Base-by-base conservation (phyloP, 2,329 filamentous ascomycete genomes). In the Monilinia polystroma region DNA sequence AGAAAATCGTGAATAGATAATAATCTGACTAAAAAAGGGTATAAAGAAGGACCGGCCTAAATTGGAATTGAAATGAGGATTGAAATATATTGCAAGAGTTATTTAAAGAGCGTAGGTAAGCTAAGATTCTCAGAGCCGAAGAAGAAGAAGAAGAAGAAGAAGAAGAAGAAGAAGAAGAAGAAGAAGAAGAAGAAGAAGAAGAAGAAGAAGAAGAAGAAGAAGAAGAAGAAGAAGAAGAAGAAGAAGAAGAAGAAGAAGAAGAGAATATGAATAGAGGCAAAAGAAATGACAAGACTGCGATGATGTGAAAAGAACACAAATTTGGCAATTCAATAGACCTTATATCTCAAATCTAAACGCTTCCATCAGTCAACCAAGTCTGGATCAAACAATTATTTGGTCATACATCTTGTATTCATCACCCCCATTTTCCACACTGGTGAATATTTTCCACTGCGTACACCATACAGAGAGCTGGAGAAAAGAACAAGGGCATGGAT, bases 81-180 rank as follows among this genome's bases (percentile, higher is more conserved):
- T 29, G 29, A 71, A 70, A 57, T 32, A 47, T 20, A 47, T 58
- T 26, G 20, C 8, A 58, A 52, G 14, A 52, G 5, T 64, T 65
- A 60, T 56, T 58, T 69, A 75, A 74, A 72, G 72, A 76, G 70
- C 71, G 75, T 74, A 63, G 73, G 49, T 69, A 63, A 73, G 49
- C 69, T 60, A 70, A 74, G 72, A 71, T 75, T 74, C 74, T 73
- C 74, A 73, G 74, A 75, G 76, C 72, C 73, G 68, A 55, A 55
- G 68, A 71, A 70, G 66, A 70, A 75, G 70, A 70, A n/a, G 68
- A 55, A 55, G 68, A 71, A 70, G 68, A 55, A 55, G 68, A 71
- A 70, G 68, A 55, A 55, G 68, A 71, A 70, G 68, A 55, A 55
- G 68, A 71, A 70, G 68, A 55, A 55, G 68, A 71, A 70, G 68